These are phyloP conservation scores for Solanum virginianum DNA, from an alignment of 257 asterid genomes.

Conservation along the genomic window DNA sequence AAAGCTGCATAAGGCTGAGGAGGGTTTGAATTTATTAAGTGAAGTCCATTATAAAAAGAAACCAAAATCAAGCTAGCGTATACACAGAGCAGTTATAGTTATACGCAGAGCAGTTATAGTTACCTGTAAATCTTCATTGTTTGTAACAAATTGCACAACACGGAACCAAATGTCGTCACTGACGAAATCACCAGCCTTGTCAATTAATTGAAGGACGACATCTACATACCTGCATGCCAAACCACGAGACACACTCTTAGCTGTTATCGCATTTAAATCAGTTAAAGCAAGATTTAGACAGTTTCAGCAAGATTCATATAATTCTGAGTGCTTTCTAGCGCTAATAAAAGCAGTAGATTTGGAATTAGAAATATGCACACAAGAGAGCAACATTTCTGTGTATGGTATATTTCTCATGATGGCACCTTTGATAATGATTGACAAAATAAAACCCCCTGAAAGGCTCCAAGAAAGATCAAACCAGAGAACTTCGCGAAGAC, in stretches of 20 bases:
- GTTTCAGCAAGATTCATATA: background rate
- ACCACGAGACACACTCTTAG: background rate
- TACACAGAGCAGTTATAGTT: background rate
- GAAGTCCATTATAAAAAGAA: background rate
- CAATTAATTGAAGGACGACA: conserved; percentile 94
- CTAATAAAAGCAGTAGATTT: background rate
- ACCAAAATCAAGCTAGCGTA: background rate
- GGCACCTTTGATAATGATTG: background rate
- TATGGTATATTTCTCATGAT: background rate
- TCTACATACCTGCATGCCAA: conserved; percentile 71
- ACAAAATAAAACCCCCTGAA: background rate
- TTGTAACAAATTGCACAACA: conserved; percentile 90
- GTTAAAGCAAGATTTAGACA: background rate
- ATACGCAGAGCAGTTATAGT: conserved; percentile 6
- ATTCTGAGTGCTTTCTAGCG: background rate
- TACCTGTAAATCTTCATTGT: conserved; percentile 93
- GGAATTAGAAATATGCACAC: background rate
- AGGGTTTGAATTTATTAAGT: background rate
- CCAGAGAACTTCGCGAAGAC: background rate
- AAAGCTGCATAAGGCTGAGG: conserved; percentile 85
- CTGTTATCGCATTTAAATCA: background rate
- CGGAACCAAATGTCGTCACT: conserved; percentile 99
- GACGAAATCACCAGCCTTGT: conserved; percentile 97
- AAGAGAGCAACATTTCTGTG: background rate
- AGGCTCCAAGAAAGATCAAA: background rate